Percentiles rank a stretch among this genome's conserved stretches.
Evolutionary conservation across 441 rosid genomes (phyloP).

Genomic region (Pelargonium australe): DNA sequence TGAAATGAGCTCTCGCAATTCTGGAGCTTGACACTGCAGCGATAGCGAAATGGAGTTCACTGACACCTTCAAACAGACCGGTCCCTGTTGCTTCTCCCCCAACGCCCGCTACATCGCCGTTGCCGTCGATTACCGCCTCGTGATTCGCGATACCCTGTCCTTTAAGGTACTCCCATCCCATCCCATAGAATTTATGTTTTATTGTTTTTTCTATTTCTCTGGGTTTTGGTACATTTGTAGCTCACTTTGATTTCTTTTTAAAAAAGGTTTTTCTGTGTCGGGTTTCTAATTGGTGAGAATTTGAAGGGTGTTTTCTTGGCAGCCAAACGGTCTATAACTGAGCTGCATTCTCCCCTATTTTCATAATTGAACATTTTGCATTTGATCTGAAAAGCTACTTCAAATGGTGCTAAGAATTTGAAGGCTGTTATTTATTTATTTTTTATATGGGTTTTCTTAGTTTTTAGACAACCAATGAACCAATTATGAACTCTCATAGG

Average conservation of each 20-base stretch:
- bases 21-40: not conserved
- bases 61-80: slow-evolving; percentile 75
- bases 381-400: not conserved
- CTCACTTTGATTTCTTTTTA: not conserved
- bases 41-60: slow-evolving; percentile 70
- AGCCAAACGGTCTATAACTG: not conserved
- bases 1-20: not conserved
- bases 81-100: slow-evolving; percentile 87
- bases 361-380: not conserved
- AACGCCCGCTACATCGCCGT: slow-evolving; percentile 83
- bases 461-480: not conserved
- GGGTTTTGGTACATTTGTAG: not conserved
- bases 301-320: not conserved
- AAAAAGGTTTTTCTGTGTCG: not conserved
- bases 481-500: not conserved
- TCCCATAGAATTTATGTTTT: not conserved
- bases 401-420: not conserved
- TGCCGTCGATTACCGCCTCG: slow-evolving; percentile 86
- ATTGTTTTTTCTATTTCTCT: not conserved
- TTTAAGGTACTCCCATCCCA: slow-evolving; percentile 46
- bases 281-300: not conserved
- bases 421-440: not conserved
- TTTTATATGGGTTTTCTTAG: not conserved
- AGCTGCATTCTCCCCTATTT: not conserved
- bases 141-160: slow-evolving; percentile 75